Evolutionary conservation across 2,329 filamentous ascomycete genomes (phyloP), one percentile per base, ranked within the genome.

Genomic region (Exophiala lecanii-corni): DNA sequence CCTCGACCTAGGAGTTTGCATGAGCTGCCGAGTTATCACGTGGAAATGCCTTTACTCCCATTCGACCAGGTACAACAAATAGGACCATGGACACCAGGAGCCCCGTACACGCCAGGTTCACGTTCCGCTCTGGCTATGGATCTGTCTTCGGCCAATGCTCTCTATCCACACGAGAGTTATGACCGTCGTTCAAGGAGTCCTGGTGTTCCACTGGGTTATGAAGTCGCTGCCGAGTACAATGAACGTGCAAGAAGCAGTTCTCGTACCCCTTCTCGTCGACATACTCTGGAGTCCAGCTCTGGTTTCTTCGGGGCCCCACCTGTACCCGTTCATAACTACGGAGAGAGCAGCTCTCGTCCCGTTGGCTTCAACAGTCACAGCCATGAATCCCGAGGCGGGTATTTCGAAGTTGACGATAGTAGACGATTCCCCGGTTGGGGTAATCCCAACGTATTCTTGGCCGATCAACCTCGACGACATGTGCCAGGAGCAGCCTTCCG

Each of bases 11-110:
- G 52, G 43, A 56, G 54, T 33, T 36, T 56, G 28, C 52, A 56
- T 30, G 54, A 56, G n/a, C 37, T 53, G 5, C 47, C 51, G 9
- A 55, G 46, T 33, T 55, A 50, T 26, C 54, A 56, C 30, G 50
- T 56, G 16, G 54, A 56, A 16, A 55, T 56, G 52, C 54, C 54
- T 5, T 39, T 56, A 9, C 38, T 55, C 9, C 49, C 47, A 1
- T 45, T 45, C 18, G 54, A 56, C 33, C 52, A 55, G 28, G 46
- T 55, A 16, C 48, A 53, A 32, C 45, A 38, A 10, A 44, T 53
- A 21, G 54, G 52, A 9, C 48, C 48, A 10, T 56, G 54, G 54
- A 55, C 54, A 9, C 52, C 54, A 5, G 49, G 49, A 18, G 46
- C 37, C 28, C 36, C 48, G 2, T 31, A 48, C 9, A 48, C 49